Evolutionary conservation across 768 basidiomycete species (phyloP), one percentile per base, ranked within the genome.

Genomic region (Pulveroboletus frians): DNA sequence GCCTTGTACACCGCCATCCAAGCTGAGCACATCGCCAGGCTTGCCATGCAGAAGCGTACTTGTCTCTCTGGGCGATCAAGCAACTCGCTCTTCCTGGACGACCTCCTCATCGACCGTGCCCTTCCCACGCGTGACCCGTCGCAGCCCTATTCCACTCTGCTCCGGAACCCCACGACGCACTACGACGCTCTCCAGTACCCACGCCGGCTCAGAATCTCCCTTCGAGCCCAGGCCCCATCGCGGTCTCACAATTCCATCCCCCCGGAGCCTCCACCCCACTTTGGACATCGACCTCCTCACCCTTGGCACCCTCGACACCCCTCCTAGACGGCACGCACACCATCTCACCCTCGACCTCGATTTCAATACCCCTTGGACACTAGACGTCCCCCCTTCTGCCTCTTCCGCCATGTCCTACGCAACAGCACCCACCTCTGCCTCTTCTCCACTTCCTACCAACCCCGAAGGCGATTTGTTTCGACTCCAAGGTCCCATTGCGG

Each of bases 271-370:
- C 39, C 20, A 47, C 37, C 36, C 51, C 6, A 29, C 53, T 42
- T 41, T 58, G 40, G 59, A 55, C 27, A 49, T 51, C 32, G 53
- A 54, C 37, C 26, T 54, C 1, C 52, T 51, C 38, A 26, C 51
- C 48, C 34, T 29, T 21, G 45, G 23, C 21, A 21, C 58, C 9
- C 30, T 39, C 41, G 53, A 41, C 29, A 42, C 53, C 15, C 40
- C 57, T n/a, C 35, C 50, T 2, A 53, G 29, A 18, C 54, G 20
- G 9, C 43, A 43, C 21, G 38, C 39, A 27, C 51, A 47, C 14
- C 49, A 17, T 43, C 61, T 55, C n/a, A 54, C 60, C 40, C 60
- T 63, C 36, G 57, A 65, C 61, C 50, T 65, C 15, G 38, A 52
- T 34, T 54, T 65, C 10, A 39, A 57, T 32, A 7, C 49, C n/a